These are phyloP conservation scores for Phialocephala subalpina DNA, from an alignment of 2,329 filamentous ascomycete species.

Conservation along the genomic window DNA sequence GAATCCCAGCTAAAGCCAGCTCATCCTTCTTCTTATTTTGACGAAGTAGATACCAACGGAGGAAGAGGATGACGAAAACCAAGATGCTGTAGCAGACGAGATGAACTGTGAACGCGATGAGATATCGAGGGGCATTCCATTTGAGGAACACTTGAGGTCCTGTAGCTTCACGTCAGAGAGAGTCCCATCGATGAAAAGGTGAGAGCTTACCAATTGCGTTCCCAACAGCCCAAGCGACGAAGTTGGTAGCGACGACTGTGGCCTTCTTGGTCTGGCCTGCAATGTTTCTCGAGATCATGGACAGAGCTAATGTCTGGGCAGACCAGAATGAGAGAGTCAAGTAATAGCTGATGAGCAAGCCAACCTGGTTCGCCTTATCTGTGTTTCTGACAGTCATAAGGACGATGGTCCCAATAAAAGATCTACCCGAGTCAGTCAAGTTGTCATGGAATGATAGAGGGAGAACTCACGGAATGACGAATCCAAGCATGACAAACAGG, in stretches of 20 bases:
- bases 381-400: conserved; percentile 16
- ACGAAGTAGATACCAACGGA: conserved; percentile 14
- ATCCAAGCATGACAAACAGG: conserved; percentile 15
- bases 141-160: conserved; percentile 61
- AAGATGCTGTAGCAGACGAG: conserved; percentile 52
- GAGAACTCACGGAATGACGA: conserved; percentile 9
- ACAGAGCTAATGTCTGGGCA: conserved; percentile 7
- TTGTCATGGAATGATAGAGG: conserved; percentile 35
- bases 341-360: conserved; percentile 16
- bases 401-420: conserved; percentile 14
- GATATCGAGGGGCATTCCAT: conserved; percentile 58
- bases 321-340: conserved; percentile 13
- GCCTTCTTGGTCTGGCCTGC: conserved; percentile 10
- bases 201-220: conserved; percentile 57
- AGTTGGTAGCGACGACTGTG: conserved; percentile 17
- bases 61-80: conserved; percentile 23
- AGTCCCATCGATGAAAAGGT: neutral
- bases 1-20: conserved; percentile 4
- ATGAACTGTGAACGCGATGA: conserved; percentile 61
- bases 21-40: conserved; percentile 21
- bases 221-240: conserved; percentile 49
- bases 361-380: neutral
- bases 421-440: conserved; percentile 62
- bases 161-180: neutral
- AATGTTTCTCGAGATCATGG: conserved; percentile 11